Evolutionary conservation across 148 eudicot species (phyloP), one percentile per base, ranked within the genome.

Genomic region (Cornus kousa): DNA sequence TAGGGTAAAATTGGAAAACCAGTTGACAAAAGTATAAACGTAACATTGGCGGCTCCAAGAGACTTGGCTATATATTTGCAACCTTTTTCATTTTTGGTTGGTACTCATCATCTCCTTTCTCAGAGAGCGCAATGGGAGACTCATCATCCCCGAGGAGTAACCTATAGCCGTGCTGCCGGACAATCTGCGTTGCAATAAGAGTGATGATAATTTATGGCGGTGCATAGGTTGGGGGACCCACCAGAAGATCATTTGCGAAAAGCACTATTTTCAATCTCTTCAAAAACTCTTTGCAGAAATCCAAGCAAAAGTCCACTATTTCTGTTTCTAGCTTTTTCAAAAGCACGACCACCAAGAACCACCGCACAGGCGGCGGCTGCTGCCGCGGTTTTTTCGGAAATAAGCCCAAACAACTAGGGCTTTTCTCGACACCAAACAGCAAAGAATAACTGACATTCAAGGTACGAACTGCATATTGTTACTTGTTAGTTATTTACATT

Each of bases 201-300:
- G 2, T 20, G 82, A 80, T n/a, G 82, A 78, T 62, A 74, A 75
- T 68, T 4, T 4, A 19, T 74, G 78, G 82, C 67, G 74, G 16
- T 80, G 82, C 78, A 55, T 5, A 0, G 22, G 68, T 19, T 80
- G 68, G 74, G 69, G 46, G 78, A 19, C 74, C 35, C 69, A 74
- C 1, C 78, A 40, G 24, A 68, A 59, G 43, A 14, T 2, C 20
- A 0, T 67, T 0, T 80, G 82, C 62, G 68, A 80, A 53, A 23
- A 74, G 28, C 82, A 80, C 8, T 60, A 31, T 67, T 33, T 77
- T 33, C 32, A 57, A 55, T 17, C 6, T 1, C 16, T 66, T 17
- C 33, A 40, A 20, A 72, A 40, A 53, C 14, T 14, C 65, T 19
- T 0, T 43, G 12, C 16, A 10, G 0, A 33, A 37, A 5, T 53